Percentiles rank a stretch among this genome's conserved stretches.
Evolutionary conservation across 2,329 filamentous ascomycete genomes (phyloP).

Genomic region (Paecilomyces sp.): DNA sequence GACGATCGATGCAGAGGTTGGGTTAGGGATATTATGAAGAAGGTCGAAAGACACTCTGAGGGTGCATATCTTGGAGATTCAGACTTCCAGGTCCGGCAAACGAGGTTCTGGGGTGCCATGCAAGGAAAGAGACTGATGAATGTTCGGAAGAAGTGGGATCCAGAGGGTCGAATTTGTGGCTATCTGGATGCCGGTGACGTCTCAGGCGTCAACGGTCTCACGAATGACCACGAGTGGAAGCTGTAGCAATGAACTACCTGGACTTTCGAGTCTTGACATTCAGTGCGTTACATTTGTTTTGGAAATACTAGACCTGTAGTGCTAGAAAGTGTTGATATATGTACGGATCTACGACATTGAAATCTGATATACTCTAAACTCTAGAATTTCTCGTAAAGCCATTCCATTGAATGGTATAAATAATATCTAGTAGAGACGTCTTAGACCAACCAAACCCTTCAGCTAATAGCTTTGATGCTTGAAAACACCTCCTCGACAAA

Average conservation of each 20-base stretch:
- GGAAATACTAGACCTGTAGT: too few species aligned
- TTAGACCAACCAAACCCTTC: too few species aligned
- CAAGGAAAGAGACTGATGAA: constrained; percentile 32
- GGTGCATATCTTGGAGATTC: constrained; percentile 48
- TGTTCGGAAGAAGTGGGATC: constrained; percentile 1
- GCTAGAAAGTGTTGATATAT: not conserved
- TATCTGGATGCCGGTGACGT: constrained; percentile 40
- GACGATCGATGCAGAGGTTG: constrained; percentile 4
- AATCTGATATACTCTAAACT: too few species aligned
- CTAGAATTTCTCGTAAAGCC: too few species aligned
- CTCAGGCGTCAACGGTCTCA: constrained; percentile 34
- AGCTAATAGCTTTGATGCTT: too few species aligned
- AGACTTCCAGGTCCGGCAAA: constrained; percentile 43
- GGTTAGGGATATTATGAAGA: constrained; percentile 13
- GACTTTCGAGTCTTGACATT: not conserved
- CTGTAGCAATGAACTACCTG: not conserved
- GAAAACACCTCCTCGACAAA: too few species aligned
- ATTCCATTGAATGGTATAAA: too few species aligned
- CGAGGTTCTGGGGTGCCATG: constrained; percentile 42
- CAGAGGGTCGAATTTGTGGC: constrained; percentile 23
- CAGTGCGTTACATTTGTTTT: too few species aligned
- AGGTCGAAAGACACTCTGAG: constrained; percentile 31
- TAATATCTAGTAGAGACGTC: too few species aligned
- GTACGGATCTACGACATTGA: too few species aligned
- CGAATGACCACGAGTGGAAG: constrained; percentile 33